A percentile compares a stretch with the other conserved stretches of the same genome.
Evolutionary conservation across 306 rosid genomes (phyloP).

Genomic region (Herpetospermum pedunculosum): DNA sequence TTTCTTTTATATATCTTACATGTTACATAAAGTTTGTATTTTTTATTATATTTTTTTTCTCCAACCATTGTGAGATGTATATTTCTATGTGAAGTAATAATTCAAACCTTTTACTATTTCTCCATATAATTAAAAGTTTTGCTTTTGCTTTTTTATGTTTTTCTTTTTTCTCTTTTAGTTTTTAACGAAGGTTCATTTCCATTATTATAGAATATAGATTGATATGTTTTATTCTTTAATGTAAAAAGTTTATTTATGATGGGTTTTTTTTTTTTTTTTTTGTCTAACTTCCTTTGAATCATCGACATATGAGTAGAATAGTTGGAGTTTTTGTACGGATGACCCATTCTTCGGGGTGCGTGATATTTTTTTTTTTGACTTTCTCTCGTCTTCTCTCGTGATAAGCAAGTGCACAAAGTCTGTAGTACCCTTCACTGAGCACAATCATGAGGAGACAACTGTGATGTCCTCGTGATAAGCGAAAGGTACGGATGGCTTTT

Average conservation of each 20-base stretch:
- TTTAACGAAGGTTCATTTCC: background rate
- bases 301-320: no score
- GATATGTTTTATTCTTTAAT: background rate
- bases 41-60: background rate
- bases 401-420: no score
- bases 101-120: background rate
- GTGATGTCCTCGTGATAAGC: no score
- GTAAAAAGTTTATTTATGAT: background rate
- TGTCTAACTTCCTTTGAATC: background rate
- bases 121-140: background rate
- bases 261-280: background rate
- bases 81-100: background rate
- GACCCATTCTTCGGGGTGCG: no score
- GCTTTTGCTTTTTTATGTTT: background rate
- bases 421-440: no score
- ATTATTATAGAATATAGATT: background rate
- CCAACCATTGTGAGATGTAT: background rate
- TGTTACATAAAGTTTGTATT: conserved; percentile 7
- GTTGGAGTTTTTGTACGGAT: no score
- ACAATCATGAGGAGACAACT: no score
- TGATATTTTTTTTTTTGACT: no score
- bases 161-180: background rate
- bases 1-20: background rate
- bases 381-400: no score
- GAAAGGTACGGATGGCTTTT: no score